Evolutionary conservation across 2,329 filamentous ascomycete genomes (phyloP).

Genomic region (Zymoseptoria passerinii): DNA sequence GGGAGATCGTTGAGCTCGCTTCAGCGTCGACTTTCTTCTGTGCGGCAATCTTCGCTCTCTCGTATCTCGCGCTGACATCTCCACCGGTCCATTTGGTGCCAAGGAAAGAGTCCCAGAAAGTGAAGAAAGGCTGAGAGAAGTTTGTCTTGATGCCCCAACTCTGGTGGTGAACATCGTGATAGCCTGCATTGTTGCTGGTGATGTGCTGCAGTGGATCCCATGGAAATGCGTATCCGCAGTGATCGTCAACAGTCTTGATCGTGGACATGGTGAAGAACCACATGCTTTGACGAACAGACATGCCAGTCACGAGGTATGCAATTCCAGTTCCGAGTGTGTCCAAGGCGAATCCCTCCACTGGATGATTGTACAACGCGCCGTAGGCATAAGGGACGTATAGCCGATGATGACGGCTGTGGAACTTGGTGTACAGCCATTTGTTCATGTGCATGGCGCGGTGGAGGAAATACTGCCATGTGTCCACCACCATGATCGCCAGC

Average conservation of each 20-base stretch:
- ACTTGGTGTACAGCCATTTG: slow-evolving; percentile 87
- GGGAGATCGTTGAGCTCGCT: slow-evolving; percentile 19
- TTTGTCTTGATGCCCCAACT: slow-evolving; percentile 98
- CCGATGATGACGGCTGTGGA: slow-evolving; percentile 92
- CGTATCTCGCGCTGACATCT: slow-evolving; percentile 52
- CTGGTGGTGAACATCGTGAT: slow-evolving; percentile 98
- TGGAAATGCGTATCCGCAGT: slow-evolving; percentile 92
- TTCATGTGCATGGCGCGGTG: slow-evolving; percentile 97
- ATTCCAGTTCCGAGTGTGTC: slow-evolving; percentile 83
- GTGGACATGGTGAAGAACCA: slow-evolving; percentile 82
- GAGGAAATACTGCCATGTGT: slow-evolving; percentile 97
- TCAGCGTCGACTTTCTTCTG: slow-evolving; percentile 50
- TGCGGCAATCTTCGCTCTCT: slow-evolving; percentile 47
- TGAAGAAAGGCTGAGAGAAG: slow-evolving; percentile 78
- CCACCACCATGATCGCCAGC: slow-evolving; percentile 66
- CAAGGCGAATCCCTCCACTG: slow-evolving; percentile 84
- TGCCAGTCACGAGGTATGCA: slow-evolving; percentile 69
- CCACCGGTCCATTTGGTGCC: slow-evolving; percentile 75
- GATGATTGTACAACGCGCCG: slow-evolving; percentile 94
- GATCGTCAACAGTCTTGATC: slow-evolving; percentile 95
- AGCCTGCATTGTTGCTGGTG: slow-evolving; percentile 89
- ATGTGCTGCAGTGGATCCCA: slow-evolving; percentile 90
- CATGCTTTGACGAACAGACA: slow-evolving; percentile 82
- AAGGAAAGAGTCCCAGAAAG: slow-evolving; percentile 80
- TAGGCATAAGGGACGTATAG: slow-evolving; percentile 97